Evolutionary conservation across 2,329 filamentous ascomycete genomes (phyloP), one percentile per base, ranked within the genome.

Genomic region (Penicillium janthinellum): DNA sequence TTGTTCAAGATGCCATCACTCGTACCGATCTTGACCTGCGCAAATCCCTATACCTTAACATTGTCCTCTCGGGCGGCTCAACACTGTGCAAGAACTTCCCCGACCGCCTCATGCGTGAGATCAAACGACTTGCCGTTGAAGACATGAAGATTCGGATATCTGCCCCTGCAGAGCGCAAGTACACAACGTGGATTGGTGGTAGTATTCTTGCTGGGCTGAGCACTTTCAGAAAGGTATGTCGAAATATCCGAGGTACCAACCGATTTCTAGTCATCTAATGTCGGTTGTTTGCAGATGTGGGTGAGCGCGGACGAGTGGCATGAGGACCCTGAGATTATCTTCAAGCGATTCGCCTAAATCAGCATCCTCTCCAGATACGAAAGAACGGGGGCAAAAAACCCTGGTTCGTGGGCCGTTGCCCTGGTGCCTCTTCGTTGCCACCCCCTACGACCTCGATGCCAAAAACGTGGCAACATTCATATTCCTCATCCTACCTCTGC

Each of bases 101-200:
- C 58, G 95, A 98, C 78, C 86, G 95, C 54, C 81, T 99, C 69
- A 83, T 99, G 73, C 88, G 91, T 68, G 95, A 99, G 80, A 90
- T 98, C 67, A 95, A 97, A 80, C 85, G 89, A 75, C 82, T 98
- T 70, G 95, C 95, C 11, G 92, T 98, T 69, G 97, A 97, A 83
- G 95, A 99, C 76, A 99, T 97, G 94, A 88, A 93, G 72, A 98
- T 99, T 82, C 96, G 97, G 84, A 99, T 99, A 74, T 96, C 96
- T 81, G 95, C 95, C 56, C 95, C 95, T 57, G 94, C 95, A 5
- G 95, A 99, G 83, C 86, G 95, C 67, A 96, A 98, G 79, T 99
- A 98, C 82, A 97, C 92, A 63, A 99, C 95, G 35, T 99, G 95
- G 95, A 98, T 98, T 69, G 95, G 95, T 65, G 95, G 95, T 57